Evolutionary conservation across 2,329 filamentous ascomycete species (phyloP), one percentile per base, ranked within the genome.

Genomic region (Aphanoascus verrucosus): DNA sequence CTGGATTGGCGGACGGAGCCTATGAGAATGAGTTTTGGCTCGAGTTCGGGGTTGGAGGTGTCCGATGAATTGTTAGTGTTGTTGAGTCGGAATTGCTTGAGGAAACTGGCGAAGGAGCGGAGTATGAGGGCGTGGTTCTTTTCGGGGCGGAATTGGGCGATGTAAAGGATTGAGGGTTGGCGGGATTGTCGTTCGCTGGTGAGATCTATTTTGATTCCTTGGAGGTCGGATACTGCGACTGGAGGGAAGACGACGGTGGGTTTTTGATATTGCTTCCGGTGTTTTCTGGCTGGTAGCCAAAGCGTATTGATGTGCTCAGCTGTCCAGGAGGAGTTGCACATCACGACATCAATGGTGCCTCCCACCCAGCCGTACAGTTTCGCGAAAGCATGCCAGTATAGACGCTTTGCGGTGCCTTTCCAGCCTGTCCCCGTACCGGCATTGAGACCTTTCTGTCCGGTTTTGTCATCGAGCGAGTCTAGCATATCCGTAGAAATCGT

Each of bases 401-500:
- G 67, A 61, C 79, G 83, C 74, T 98, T 98, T 48, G 75, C 75
- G 5, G 69, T 65, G 9, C 91, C 91, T 56, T 80, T 83, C 28
- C 77, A 63, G 0, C 91, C 91, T 31, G 75, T 77, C 1, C 89
- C 91, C 52, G 86, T 78, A 32, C 91, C 90, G 3, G 90, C 86
- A 66, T 97, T 93, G 53, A 94, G 76, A 2, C 91, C 86, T 69
- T 80, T 84, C 53, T 67, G 68, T 12, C 83, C 85, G 46, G 75
- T 78, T 34, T 67, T 68, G 7, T 85, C 81, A 60, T 89, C 81
- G 3, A 96, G 80, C 15, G 87, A 91, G 19, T 82, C 79, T 3
- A 98, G 80, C 93, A 98, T 98, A 64, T 98, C 93, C 49, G 89
- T 98, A 2, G 90, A 96, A 52, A 98, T 98, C 53, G 91, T 97